Evolutionary conservation across 495 filamentous ascomycete species (phyloP).

Genomic region (Xylaria venustula): DNA sequence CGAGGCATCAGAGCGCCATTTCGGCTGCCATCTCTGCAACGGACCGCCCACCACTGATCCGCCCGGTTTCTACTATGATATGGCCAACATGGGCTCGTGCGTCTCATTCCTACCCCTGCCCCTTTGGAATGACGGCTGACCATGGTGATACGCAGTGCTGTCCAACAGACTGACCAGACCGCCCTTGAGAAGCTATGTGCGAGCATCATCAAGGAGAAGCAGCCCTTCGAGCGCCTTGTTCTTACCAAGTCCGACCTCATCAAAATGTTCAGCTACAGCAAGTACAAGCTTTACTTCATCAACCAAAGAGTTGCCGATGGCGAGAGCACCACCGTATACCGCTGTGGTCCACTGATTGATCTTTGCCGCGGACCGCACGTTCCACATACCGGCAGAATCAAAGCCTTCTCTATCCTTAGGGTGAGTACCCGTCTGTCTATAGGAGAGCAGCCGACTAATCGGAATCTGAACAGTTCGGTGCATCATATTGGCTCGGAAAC

Average conservation of each 20-base stretch:
- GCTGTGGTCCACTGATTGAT: constrained; percentile 57
- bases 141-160: no score
- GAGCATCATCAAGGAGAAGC: constrained; percentile 91
- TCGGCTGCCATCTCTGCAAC: no score
- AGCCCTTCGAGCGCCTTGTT: constrained; percentile 86
- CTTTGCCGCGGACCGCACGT: constrained; percentile 74
- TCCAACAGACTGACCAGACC: constrained; percentile 67
- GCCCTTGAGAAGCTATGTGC: constrained; percentile 73
- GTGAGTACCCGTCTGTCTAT: no score
- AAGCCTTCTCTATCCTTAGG: constrained; percentile 86
- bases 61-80: constrained; percentile 96
- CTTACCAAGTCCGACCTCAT: constrained; percentile 85
- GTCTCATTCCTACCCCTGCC: no score
- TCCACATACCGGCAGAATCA: constrained; percentile 86
- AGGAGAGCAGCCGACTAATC: no score
- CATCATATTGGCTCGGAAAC: no score
- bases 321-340: constrained; percentile 89
- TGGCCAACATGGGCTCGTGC: no score
- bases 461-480: no score
- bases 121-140: no score
- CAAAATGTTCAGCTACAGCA: constrained; percentile 95
- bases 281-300: constrained; percentile 95
- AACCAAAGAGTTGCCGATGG: constrained; percentile 86
- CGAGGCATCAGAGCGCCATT: no score
- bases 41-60: no score